Base-by-base conservation (phyloP, 768 basidiomycete species). In the Russula vinacea region DNA sequence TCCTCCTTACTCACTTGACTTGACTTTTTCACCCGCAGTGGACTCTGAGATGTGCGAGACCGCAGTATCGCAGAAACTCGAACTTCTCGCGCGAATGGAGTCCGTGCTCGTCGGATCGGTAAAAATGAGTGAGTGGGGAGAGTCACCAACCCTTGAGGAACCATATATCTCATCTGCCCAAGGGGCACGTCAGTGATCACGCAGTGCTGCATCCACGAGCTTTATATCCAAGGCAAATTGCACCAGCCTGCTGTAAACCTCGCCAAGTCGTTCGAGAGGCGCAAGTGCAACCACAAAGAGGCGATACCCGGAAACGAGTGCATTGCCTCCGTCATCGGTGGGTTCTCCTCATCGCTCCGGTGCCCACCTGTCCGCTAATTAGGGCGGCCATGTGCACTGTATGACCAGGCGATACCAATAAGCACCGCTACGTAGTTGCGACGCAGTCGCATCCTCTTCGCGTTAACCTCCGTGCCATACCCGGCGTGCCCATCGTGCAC, bases 261-360 rank as follows among this genome's bases (percentile, higher is more conserved):
- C 49, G 96, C 97, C 2, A 98, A 98, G 76, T 83, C 80, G 0
- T 98, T 97, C 68, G 96, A 98, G 76, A 82, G 96, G 62, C 75
- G 97, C 68, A 93, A 90, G 76, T 99, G 97, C 74, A 98, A 98
- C 73, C 97, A 99, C 73, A 81, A 86, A 66, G 90, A 94, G 70
- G 79, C 89, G n/a, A 89, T 98, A 33, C 79, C 83, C 0, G 89
- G 89, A 35, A 85, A 90, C 54, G 92, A 94, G 19, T 99, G 97
- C 74, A 78, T 99, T 33, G 71, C 77, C 6, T 83, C 83, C 64
- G 87, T 98, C 52, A 80, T 97, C 53, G 96, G 96, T 92, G 69
- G 64, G 84, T 70, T 42, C 11, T 37, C 35, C 7, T 39, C 56
- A 2, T 22, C 8, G 6, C 53, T 33, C 13, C 16, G 24, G 14